These are phyloP conservation scores for Diaporthe sp. DNA, from an alignment of 2,329 filamentous ascomycete genomes.

Conservation along the genomic window DNA sequence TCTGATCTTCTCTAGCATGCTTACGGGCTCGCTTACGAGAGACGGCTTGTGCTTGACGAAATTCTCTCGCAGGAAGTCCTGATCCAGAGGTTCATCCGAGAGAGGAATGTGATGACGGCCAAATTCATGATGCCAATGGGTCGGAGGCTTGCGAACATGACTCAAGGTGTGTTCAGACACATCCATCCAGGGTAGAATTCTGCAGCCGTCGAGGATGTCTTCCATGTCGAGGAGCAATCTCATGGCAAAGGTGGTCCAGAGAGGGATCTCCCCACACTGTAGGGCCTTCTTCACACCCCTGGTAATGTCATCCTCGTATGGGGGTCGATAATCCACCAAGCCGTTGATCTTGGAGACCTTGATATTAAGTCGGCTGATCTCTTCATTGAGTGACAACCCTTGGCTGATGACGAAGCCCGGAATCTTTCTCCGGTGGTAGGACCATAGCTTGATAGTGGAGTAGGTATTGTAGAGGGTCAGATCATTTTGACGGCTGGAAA, in stretches of 20 bases:
- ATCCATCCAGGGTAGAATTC: background rate
- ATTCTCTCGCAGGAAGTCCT: background rate
- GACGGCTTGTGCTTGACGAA: background rate
- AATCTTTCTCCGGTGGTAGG: background rate
- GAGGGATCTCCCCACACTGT: background rate
- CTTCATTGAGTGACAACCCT: background rate
- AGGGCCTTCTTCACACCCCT: background rate
- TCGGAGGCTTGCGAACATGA: background rate
- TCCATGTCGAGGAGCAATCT: slow-evolving; percentile 15
- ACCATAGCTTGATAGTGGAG: background rate
- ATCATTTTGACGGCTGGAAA: background rate
- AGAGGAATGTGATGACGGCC: background rate
- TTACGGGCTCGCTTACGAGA: background rate
- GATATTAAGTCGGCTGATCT: background rate
- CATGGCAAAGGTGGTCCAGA: background rate
- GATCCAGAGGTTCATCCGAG: background rate
- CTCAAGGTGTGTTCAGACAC: background rate
- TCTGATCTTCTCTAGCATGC: background rate
- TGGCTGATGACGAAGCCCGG: background rate
- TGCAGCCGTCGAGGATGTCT: background rate
- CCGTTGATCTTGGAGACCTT: background rate
- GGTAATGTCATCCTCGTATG: slow-evolving; percentile 12
- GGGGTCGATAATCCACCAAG: background rate
- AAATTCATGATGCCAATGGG: slow-evolving; percentile 7
- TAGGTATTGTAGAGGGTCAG: slow-evolving; percentile 10